phyloP scores from a whole-genome alignment of 1,284 basidiomycete species.

The Ustilago lituana region DNA sequence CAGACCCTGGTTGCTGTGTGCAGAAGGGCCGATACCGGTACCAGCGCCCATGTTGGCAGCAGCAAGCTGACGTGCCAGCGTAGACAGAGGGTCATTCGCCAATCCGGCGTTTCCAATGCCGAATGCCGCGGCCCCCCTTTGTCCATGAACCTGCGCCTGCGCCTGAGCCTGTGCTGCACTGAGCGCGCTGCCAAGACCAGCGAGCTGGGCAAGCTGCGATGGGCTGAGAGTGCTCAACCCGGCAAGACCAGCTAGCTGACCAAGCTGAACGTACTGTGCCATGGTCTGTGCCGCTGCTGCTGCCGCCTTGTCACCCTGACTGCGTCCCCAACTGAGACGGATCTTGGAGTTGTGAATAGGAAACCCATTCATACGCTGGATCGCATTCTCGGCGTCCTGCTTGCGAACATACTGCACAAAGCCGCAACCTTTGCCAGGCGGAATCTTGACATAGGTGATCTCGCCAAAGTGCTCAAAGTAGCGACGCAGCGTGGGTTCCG shows the following conservation, averaged over 20 bases:
- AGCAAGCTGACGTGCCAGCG: conserved; percentile 47
- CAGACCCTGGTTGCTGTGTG: conserved; percentile 5
- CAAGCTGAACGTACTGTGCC: conserved; percentile 55
- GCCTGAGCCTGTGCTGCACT: conserved; percentile 48
- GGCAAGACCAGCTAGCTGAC: conserved; percentile 53
- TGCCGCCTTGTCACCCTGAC: conserved; percentile 65
- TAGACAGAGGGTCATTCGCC: conserved; percentile 47
- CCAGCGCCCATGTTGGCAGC: conserved; percentile 31
- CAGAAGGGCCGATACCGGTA: neutral
- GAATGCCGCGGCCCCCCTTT: conserved; percentile 18
- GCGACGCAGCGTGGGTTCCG: conserved; percentile 60
- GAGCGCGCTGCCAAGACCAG: conserved; percentile 49
- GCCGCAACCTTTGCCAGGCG: conserved; percentile 91
- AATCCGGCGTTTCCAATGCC: conserved; percentile 9
- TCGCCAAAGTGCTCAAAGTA: conserved; percentile 65
- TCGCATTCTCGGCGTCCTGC: conserved; percentile 87
- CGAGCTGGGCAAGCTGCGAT: conserved; percentile 52
- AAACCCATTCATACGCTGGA: conserved; percentile 95
- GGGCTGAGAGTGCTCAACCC: conserved; percentile 53
- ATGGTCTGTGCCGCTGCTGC: conserved; percentile 61
- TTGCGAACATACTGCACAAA: conserved; percentile 94
- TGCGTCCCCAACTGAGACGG: conserved; percentile 87
- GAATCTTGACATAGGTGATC: conserved; percentile 79
- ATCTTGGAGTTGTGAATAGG: conserved; percentile 85
- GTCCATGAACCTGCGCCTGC: conserved; percentile 25